phyloP scores from a whole-genome alignment of 129 eudicot species.

The Flaveria robusta region DNA sequence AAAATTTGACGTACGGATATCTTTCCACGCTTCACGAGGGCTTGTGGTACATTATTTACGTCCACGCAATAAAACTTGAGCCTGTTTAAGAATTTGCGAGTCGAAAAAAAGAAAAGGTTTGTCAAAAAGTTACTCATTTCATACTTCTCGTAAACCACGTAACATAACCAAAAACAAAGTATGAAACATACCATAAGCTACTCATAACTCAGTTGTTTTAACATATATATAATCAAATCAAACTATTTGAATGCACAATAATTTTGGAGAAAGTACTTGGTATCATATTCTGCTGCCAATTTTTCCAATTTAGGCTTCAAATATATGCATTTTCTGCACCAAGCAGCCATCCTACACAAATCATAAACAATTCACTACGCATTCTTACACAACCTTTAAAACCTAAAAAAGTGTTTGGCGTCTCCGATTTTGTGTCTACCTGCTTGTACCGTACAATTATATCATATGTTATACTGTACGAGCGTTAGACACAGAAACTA shows the following conservation, averaged over 20 bases:
- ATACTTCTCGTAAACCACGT: neutral
- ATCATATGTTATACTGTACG: neutral
- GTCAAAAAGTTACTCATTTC: neutral
- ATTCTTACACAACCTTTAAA: conserved; percentile 2
- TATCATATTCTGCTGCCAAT: conserved; percentile 83
- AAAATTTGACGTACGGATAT: conserved; percentile 58
- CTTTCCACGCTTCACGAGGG: conserved; percentile 90
- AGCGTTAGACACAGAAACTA: neutral
- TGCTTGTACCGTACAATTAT: neutral
- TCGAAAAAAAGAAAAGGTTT: neutral
- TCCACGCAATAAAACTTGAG: conserved; percentile 75
- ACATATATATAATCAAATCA: neutral
- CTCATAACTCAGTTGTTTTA: neutral
- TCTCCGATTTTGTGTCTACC: neutral
- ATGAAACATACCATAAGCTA: neutral
- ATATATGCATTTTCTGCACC: conserved; percentile 98
- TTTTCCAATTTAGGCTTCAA: conserved; percentile 97
- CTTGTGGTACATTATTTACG: conserved; percentile 92
- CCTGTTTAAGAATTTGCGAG: conserved; percentile 36
- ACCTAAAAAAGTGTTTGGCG: neutral
- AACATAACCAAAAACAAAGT: conserved; percentile 2
- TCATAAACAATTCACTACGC: conserved; percentile 15
- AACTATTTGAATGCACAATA: neutral
- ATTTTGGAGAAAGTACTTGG: conserved; percentile 46
- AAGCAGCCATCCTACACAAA: conserved; percentile 84